These are phyloP conservation scores for Sanghuangporus sanghuang DNA, from an alignment of 1,284 basidiomycete species.

Conservation along the genomic window DNA sequence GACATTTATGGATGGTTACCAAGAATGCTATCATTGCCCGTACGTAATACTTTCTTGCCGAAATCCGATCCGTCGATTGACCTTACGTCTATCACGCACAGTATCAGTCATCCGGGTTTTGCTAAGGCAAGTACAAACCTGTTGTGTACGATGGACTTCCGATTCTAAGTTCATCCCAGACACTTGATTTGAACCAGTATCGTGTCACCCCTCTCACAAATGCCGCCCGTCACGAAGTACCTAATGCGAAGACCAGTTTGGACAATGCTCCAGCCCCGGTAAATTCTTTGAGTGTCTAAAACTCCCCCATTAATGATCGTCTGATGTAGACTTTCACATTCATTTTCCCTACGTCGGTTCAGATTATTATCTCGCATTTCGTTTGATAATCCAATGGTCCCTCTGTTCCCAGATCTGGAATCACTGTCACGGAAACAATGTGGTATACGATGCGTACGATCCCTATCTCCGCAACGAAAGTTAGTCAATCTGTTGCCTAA, in stretches of 20 bases:
- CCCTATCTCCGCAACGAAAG: slow-evolving; percentile 22
- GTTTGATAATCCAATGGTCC: not conserved
- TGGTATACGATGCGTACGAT: slow-evolving; percentile 24
- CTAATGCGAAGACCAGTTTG: slow-evolving; percentile 5
- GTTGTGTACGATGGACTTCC: not conserved
- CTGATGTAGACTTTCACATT: slow-evolving; percentile 20
- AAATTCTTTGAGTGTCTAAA: not conserved
- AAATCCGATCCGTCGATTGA: not conserved
- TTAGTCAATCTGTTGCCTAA: not conserved
- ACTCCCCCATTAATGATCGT: not conserved
- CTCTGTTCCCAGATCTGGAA: slow-evolving; percentile 4
- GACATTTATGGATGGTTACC: slow-evolving; percentile 26
- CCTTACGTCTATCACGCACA: not conserved
- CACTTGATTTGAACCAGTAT: slow-evolving; percentile 24
- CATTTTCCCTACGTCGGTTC: slow-evolving; percentile 20
- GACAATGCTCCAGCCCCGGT: slow-evolving; percentile 9
- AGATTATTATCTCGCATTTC: not conserved
- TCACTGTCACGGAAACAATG: slow-evolving; percentile 19
- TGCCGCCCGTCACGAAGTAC: slow-evolving; percentile 21
- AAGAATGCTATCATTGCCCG: slow-evolving; percentile 25
- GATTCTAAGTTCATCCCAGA: slow-evolving; percentile 4
- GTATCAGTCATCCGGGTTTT: slow-evolving; percentile 24
- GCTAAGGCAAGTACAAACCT: slow-evolving; percentile 14
- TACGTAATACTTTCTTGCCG: not conserved
- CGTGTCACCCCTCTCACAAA: slow-evolving; percentile 22